Conservation (phyloP, 441 rosid genomes). For the Lepidium campestre region DNA sequence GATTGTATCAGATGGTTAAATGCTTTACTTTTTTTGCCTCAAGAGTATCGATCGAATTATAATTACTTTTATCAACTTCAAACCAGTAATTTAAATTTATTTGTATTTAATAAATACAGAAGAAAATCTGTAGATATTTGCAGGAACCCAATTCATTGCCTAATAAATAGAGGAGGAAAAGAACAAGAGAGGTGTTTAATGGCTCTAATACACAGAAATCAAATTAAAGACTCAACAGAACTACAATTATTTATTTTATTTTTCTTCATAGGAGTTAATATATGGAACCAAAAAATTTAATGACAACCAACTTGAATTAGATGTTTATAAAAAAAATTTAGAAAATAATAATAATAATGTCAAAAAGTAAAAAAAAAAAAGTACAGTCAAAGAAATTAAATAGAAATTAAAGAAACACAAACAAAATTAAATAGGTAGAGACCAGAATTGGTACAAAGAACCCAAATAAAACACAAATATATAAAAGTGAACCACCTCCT, state of each 20-base stretch:
- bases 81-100: slow-evolving; percentile 42
- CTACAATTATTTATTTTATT: slow-evolving; percentile 19
- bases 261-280: slow-evolving; percentile 57
- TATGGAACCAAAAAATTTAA: slow-evolving; percentile 63
- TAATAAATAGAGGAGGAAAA: slow-evolving; percentile 27
- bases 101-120: slow-evolving; percentile 42
- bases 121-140: slow-evolving; percentile 31
- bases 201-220: slow-evolving; percentile 38
- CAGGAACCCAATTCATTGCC: slow-evolving; percentile 46
- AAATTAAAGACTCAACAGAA: slow-evolving; percentile 35
- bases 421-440: slow-evolving; percentile 37
- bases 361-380: slow-evolving; percentile 15
- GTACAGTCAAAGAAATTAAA: slow-evolving; percentile 34
- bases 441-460: slow-evolving; percentile 35
- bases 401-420: slow-evolving; percentile 33
- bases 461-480: slow-evolving; percentile 25
- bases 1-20: slow-evolving; percentile 28
- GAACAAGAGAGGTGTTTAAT: slow-evolving; percentile 43
- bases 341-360: not conserved
- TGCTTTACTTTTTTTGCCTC: slow-evolving; percentile 20
- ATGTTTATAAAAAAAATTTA: slow-evolving; percentile 16
- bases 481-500: slow-evolving; percentile 21
- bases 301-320: slow-evolving; percentile 52
- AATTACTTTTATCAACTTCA: slow-evolving; percentile 40
- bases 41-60: slow-evolving; percentile 28